Percentiles rank a stretch among this genome's conserved stretches.
These are phyloP conservation scores for Auricularia sp. DNA, from an alignment of 768 basidiomycete genomes.

Conservation along the genomic window DNA sequence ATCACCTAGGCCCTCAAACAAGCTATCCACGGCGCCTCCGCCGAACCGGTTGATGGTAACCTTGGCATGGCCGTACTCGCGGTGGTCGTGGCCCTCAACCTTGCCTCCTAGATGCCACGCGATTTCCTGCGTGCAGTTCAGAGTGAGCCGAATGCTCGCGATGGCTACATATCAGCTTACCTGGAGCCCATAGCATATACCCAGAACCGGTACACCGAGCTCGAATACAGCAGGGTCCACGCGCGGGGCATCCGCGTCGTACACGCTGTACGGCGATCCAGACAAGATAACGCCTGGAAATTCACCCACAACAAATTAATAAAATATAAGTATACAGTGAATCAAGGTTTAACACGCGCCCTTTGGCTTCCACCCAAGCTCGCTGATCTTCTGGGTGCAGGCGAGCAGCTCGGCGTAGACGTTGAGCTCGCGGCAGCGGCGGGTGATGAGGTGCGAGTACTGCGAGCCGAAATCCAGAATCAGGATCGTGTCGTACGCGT, in stretches of 20 bases:
- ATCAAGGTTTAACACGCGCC: slow-evolving; percentile 35
- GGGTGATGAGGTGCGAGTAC: slow-evolving; percentile 96
- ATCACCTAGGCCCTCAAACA: slow-evolving; percentile 82
- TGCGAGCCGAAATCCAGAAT: slow-evolving; percentile 95
- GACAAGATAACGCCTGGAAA: slow-evolving; percentile 83
- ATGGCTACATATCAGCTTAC: too few species aligned
- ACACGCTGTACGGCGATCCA: slow-evolving; percentile 97
- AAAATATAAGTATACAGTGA: background rate
- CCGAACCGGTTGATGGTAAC: slow-evolving; percentile 58
- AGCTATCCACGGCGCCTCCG: slow-evolving; percentile 51
- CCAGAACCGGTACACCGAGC: slow-evolving; percentile 82
- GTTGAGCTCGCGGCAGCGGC: slow-evolving; percentile 93
- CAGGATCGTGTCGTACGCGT: slow-evolving; percentile 90
- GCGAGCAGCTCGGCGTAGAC: slow-evolving; percentile 98
- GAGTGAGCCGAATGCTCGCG: too few species aligned
- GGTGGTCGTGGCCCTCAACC: slow-evolving; percentile 77
- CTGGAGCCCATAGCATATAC: slow-evolving; percentile 87
- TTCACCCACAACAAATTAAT: slow-evolving; percentile 10
- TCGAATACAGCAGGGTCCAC: slow-evolving; percentile 88
- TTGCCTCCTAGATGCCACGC: slow-evolving; percentile 80
- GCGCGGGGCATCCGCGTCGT: slow-evolving; percentile 85
- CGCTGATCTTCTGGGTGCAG: slow-evolving; percentile 83
- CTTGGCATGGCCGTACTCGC: slow-evolving; percentile 91
- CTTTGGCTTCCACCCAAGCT: slow-evolving; percentile 89
- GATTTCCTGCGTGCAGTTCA: slow-evolving; percentile 57